phyloP scores from a whole-genome alignment of 805 yeast genomes.

The Teunomyces panamensis region DNA sequence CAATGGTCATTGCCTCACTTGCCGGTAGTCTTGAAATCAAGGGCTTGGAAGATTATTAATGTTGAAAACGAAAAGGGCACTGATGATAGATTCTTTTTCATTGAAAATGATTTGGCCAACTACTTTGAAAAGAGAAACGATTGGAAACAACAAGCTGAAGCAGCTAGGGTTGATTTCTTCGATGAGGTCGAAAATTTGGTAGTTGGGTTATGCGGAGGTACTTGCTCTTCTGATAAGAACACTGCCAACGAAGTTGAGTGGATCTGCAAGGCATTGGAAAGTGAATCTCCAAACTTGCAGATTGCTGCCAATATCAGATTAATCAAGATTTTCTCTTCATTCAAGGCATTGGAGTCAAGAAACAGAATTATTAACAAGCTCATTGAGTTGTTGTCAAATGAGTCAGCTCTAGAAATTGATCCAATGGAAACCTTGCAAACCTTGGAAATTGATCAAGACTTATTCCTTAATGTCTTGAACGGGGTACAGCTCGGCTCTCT shows the following conservation, averaged over 20 bases:
- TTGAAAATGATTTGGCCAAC: slow-evolving; percentile 25
- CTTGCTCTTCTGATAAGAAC: slow-evolving; percentile 49
- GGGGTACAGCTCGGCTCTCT: slow-evolving; percentile 55
- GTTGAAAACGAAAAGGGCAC: slow-evolving; percentile 20
- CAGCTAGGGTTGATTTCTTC: slow-evolving; percentile 48
- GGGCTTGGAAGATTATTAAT: slow-evolving; percentile 33
- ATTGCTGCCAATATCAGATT: slow-evolving; percentile 49
- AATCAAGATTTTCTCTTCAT: slow-evolving; percentile 49
- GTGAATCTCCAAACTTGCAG: slow-evolving; percentile 39
- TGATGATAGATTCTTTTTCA: slow-evolving; percentile 32
- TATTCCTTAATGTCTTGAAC: slow-evolving; percentile 58
- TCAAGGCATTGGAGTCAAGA: slow-evolving; percentile 56
- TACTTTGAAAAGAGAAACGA: slow-evolving; percentile 38
- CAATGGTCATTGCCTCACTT: slow-evolving; percentile 49
- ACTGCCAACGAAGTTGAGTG: slow-evolving; percentile 54
- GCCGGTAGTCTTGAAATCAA: slow-evolving; percentile 49
- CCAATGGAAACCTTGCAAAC: slow-evolving; percentile 50
- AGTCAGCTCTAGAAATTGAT: slow-evolving; percentile 32
- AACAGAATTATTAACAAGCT: slow-evolving; percentile 46
- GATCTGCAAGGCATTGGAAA: slow-evolving; percentile 49
- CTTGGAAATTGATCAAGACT: slow-evolving; percentile 50
- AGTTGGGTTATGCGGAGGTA: slow-evolving; percentile 54
- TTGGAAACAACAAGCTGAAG: slow-evolving; percentile 43
- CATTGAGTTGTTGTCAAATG: slow-evolving; percentile 54
- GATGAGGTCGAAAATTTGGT: slow-evolving; percentile 54